Evolutionary conservation across 78 protist genomes (phyloP).

Genomic region (Dictyostelium capitatum): DNA sequence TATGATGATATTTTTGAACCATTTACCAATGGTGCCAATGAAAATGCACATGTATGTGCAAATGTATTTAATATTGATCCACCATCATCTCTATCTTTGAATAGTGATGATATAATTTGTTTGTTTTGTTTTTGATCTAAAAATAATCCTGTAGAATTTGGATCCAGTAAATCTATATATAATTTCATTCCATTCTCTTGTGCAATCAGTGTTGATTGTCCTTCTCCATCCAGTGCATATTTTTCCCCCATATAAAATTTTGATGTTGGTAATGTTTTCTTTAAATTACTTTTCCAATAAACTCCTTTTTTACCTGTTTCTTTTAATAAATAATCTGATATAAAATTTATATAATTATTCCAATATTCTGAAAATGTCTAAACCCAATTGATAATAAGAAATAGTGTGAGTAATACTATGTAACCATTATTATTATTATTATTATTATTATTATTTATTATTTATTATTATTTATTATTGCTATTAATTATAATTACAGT

Average conservation of each 20-base stretch:
- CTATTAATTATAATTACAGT: no score
- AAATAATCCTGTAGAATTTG: conserved; percentile 32
- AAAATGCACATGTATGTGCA: conserved; percentile 50
- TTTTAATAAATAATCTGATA: conserved; percentile 37
- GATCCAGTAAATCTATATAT: conserved; percentile 15
- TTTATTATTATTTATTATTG: no score
- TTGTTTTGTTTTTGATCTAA: conserved; percentile 41
- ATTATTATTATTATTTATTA: no score
- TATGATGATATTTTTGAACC: conserved; percentile 3
- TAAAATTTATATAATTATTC: neutral
- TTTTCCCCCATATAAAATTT: conserved; percentile 32
- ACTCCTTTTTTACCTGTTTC: conserved; percentile 51
- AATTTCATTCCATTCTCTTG: conserved; percentile 67
- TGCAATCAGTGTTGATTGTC: neutral
- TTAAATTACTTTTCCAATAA: conserved; percentile 47
- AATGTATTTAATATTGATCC: conserved; percentile 45
- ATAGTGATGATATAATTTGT: neutral
- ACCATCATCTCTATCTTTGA: conserved; percentile 16
- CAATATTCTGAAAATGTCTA: conserved; percentile 57
- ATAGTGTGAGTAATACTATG: neutral
- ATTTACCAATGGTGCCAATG: neutral
- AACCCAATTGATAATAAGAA: no score
- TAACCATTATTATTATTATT: no score
- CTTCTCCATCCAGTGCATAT: neutral
- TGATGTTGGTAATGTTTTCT: neutral